Evolutionary conservation across 2,329 filamentous ascomycete genomes (phyloP).

Genomic region (Leptodontidium sp.): DNA sequence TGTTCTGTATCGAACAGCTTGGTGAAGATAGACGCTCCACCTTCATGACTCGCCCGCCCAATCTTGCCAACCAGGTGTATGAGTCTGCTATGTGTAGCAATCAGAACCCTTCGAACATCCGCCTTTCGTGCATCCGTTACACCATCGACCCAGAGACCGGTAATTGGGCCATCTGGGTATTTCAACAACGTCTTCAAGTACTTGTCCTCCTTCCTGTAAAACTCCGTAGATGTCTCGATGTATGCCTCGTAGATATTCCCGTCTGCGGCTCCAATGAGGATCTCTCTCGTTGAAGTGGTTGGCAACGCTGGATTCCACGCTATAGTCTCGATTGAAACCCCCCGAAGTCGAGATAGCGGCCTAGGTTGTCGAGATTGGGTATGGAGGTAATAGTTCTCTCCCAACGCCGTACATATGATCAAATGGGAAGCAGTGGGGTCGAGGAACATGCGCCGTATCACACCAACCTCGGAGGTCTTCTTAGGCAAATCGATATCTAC

Average conservation of each 20-base stretch:
- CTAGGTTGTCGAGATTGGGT: conserved; percentile 91
- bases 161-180: conserved; percentile 81
- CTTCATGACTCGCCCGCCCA: conserved; percentile 76
- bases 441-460: conserved; percentile 95
- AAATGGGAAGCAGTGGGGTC: conserved; percentile 96
- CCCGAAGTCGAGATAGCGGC: conserved; percentile 80
- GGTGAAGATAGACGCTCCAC: conserved; percentile 84
- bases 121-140: conserved; percentile 63
- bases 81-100: conserved; percentile 80
- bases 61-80: conserved; percentile 84
- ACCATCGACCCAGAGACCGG: conserved; percentile 84
- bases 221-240: conserved; percentile 93
- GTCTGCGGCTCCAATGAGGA: conserved; percentile 89
- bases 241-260: conserved; percentile 95
- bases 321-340: conserved; percentile 86
- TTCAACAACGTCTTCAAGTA: conserved; percentile 87
- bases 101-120: conserved; percentile 79
- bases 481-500: conserved; percentile 96
- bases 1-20: conserved; percentile 88
- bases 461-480: conserved; percentile 86
- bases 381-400: conserved; percentile 98
- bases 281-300: conserved; percentile 93
- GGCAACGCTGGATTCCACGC: conserved; percentile 95
- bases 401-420: conserved; percentile 86
- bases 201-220: conserved; percentile 94